Evolutionary conservation across 2,329 filamentous ascomycete genomes (phyloP), one percentile per base, ranked within the genome.

Genomic region (Hypoxylon sp.): DNA sequence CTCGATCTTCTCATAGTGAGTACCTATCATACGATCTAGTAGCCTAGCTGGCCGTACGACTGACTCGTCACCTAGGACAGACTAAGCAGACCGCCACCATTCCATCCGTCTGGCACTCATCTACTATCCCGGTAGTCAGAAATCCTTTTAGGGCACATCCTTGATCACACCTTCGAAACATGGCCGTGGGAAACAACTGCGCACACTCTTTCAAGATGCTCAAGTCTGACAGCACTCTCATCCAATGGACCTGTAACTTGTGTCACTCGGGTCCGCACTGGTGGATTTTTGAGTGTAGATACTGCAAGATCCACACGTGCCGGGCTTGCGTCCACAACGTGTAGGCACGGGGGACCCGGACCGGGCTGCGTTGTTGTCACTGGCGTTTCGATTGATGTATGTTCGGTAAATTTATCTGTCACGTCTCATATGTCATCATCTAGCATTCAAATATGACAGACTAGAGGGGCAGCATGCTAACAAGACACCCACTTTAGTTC

Each of bases 241-340:
- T 92, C 61, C 85, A 89, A 76, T 92, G 89, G 89, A 83, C 83
- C 55, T 92, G 90, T 81, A 84, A 86, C 65, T 80, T 89, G 74
- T 91, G 89, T 76, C 85, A 88, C 67, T 86, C 85, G 1, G 89
- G 89, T 1, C 89, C 89, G 56, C 86, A 89, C 78, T 91, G 88
- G 87, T 86, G 85, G 79, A 91, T 92, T 74, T 91, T 86, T 70
- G 88, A 91, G 78, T 92, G 90, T 80, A 82, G 84, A 67, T 90
- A 90, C 77, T 92, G 90, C 85, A 89, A 89, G 77, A 80, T 90
- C 55, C 89, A 91, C 79, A 84, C 86, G 30, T 91, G 89, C 77
- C 83, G 87, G 57, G 79, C 83, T 25, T 91, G 89, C 76, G 83
- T 84, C 50, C 81, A 86, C 67, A 82, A 76, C 64, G 80, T 79